Conservation (phyloP, 2,329 filamentous ascomycete genomes). For the Fusarium agapanthi region DNA sequence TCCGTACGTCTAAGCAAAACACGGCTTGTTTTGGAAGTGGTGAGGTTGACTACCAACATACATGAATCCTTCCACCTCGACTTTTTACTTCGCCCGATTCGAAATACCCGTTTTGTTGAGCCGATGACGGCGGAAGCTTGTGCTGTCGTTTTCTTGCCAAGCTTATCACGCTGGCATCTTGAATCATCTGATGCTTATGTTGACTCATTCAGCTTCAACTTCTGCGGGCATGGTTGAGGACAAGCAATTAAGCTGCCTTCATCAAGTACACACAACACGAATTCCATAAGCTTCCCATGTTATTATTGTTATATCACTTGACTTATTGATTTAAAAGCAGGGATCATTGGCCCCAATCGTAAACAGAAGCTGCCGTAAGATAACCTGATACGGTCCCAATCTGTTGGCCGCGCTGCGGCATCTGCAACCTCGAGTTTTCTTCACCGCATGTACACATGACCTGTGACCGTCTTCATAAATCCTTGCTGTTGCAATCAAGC, state of each 20-base stretch:
- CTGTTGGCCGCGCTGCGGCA: slow-evolving; percentile 36
- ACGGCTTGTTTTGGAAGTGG: slow-evolving; percentile 17
- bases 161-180: background rate
- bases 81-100: slow-evolving; percentile 9
- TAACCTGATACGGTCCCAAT: slow-evolving; percentile 30
- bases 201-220: background rate
- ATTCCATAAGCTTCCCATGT: slow-evolving; percentile 3
- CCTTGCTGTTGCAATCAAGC: slow-evolving; percentile 2
- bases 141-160: background rate
- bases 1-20: slow-evolving; percentile 33
- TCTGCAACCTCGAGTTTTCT: slow-evolving; percentile 17
- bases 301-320: slow-evolving; percentile 19
- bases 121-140: background rate
- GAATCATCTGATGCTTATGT: background rate
- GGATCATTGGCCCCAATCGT: background rate
- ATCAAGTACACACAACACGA: background rate
- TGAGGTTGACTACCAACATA: slow-evolving; percentile 19
- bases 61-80: slow-evolving; percentile 17
- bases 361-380: slow-evolving; percentile 12
- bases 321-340: slow-evolving; percentile 14
- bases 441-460: slow-evolving; percentile 18
- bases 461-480: slow-evolving; percentile 10
- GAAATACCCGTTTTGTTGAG: background rate
- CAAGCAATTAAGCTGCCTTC: background rate
- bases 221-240: background rate